These are phyloP conservation scores for Asparagopsis taxiformis DNA, from an alignment of 31 red algal genomes.

Conservation along the genomic window DNA sequence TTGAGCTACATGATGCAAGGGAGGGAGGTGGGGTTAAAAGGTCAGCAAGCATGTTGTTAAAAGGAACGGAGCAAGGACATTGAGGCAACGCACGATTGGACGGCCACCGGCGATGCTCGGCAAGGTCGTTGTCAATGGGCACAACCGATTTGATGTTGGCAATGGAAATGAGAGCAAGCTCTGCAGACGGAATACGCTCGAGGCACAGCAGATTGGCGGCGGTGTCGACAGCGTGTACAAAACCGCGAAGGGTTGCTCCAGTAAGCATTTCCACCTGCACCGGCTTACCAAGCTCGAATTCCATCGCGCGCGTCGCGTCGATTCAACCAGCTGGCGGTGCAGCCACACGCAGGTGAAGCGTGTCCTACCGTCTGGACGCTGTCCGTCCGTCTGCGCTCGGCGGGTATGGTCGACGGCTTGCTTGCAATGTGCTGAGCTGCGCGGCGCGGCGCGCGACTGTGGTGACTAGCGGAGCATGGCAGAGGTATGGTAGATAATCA, in stretches of 20 bases:
- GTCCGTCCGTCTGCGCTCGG: too few species aligned
- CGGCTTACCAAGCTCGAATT: conserved; percentile 35
- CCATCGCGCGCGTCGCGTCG: too few species aligned
- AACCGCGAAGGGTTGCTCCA: conserved; percentile 32
- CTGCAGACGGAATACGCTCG: conserved; percentile 53
- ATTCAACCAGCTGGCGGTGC: too few species aligned
- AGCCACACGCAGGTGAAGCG: too few species aligned
- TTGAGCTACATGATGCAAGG: neutral
- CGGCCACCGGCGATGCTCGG: conserved; percentile 24
- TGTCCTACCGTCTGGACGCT: too few species aligned
- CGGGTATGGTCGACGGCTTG: too few species aligned
- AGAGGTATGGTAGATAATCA: too few species aligned
- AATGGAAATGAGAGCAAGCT: conserved; percentile 42
- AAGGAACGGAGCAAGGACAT: neutral
- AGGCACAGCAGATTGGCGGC: conserved; percentile 39
- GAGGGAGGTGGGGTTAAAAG: neutral
- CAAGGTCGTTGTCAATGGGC: neutral
- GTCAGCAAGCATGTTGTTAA: neutral
- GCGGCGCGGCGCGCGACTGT: too few species aligned
- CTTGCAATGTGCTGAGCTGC: too few species aligned
- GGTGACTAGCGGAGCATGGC: too few species aligned
- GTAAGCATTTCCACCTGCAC: conserved; percentile 25
- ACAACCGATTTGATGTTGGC: conserved; percentile 41
- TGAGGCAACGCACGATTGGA: conserved; percentile 29
- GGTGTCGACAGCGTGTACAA: conserved; percentile 48